Evolutionary conservation across 495 filamentous ascomycete genomes (phyloP), one percentile per base, ranked within the genome.

Genomic region (Neurospora sp.): DNA sequence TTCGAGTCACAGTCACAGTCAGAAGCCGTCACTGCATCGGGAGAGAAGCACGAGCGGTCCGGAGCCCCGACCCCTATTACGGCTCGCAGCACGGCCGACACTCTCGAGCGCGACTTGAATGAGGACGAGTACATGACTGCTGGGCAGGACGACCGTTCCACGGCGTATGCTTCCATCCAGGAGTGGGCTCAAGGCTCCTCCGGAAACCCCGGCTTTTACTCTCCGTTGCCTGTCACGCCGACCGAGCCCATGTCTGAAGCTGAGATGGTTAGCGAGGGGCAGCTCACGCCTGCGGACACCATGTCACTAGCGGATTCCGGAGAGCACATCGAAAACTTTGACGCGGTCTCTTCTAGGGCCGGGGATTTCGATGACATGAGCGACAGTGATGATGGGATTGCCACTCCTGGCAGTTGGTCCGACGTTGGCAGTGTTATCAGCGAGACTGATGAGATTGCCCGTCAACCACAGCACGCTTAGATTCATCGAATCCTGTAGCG

Each of bases 351-450:
- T 70, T 75, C 74, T 20, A 74, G 37, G 53, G 74, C 10, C 68
- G 77, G 61, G 4, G 80, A 78, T 71, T 83, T 86, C 72, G 90
- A 91, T 75, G 87, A 90, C 10, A 80, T 93, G 83, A 94, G 92
- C 78, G 89, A 92, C 10, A 82, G 87, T 73, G 90, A 84, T 20
- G 87, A 85, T 20, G 89, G 88, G 8, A 83, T 88, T 45, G 79
- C 81, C 48, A 94, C 91, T 9, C 91, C 91, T 0, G 86, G 87
- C 40, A 92, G 89, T 79, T 94, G 92, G 92, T 91, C 91, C 4
- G 92, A 94, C 71, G 87, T 94, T 9, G 91, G 90, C 18, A 94
- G 92, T 76, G 88, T 89, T 40, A 83, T 92, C 40, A 92, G 91
- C 79, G 88, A 87, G 74, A 59, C 48, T 59, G 84, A 80, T 35